Percentiles rank a stretch among this genome's conserved stretches.
Conservation (phyloP, 768 basidiomycete species). For the Pleurotus cornucopiae region DNA sequence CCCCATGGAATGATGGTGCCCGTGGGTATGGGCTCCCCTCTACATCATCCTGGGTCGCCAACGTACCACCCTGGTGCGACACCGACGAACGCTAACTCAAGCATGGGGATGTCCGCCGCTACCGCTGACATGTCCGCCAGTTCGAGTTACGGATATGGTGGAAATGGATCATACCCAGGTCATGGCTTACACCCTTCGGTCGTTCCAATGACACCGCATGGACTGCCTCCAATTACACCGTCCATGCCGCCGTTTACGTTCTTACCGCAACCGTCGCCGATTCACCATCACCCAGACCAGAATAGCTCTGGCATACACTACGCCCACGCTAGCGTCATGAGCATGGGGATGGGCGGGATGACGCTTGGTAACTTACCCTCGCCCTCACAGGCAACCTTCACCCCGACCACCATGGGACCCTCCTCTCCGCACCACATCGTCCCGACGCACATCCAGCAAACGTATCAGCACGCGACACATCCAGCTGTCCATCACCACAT, state of each 20-base stretch:
- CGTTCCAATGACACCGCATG: slow-evolving; percentile 61
- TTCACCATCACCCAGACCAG: slow-evolving; percentile 4
- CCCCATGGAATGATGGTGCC: slow-evolving; percentile 18
- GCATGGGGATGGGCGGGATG: slow-evolving; percentile 6
- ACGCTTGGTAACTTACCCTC: background rate
- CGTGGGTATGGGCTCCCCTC: slow-evolving; percentile 15
- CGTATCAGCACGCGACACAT: slow-evolving; percentile 13
- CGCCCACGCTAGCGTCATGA: background rate
- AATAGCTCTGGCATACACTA: background rate
- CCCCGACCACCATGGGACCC: slow-evolving; percentile 2
- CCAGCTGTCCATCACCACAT: slow-evolving; percentile 10
- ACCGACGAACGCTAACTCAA: slow-evolving; percentile 12
- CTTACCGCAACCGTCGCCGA: slow-evolving; percentile 40
- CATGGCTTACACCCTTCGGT: slow-evolving; percentile 24
- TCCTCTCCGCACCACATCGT: slow-evolving; percentile 7
- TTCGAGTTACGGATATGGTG: background rate
- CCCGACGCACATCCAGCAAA: slow-evolving; percentile 7
- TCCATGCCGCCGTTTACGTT: slow-evolving; percentile 96
- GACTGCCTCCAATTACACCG: slow-evolving; percentile 91
- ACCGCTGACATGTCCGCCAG: slow-evolving; percentile 9
- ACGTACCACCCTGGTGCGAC: slow-evolving; percentile 33
- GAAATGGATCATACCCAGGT: slow-evolving; percentile 5
- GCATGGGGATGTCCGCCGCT: slow-evolving; percentile 12
- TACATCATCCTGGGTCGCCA: slow-evolving; percentile 30
- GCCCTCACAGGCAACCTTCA: slow-evolving; percentile 1